phyloP scores from a whole-genome alignment of 2,329 filamentous ascomycete species.

The Mollisia scopiformis region DNA sequence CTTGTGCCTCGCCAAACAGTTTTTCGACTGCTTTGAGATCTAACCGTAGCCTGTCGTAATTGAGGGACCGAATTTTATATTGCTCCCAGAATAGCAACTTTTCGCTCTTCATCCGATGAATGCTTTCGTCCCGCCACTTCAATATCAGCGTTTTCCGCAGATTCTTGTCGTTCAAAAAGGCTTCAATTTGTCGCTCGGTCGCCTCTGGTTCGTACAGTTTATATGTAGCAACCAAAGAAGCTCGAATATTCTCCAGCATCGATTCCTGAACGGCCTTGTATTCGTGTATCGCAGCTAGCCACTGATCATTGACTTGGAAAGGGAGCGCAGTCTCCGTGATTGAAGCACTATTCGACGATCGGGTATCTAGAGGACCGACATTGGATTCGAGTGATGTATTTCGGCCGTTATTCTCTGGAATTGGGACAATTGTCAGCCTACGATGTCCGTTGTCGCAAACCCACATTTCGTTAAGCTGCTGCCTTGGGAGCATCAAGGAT shows the following conservation, averaged over 20 bases:
- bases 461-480: conserved; percentile 1
- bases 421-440: conserved; percentile 1
- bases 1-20: conserved; percentile 45
- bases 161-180: conserved; percentile 45
- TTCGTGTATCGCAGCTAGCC: conserved; percentile 45
- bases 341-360: conserved; percentile 27
- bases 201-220: conserved; percentile 48
- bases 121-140: conserved; percentile 50
- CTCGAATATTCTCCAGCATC: conserved; percentile 45
- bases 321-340: conserved; percentile 33
- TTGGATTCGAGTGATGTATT: conserved; percentile 27
- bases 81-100: conserved; percentile 47
- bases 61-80: conserved; percentile 51
- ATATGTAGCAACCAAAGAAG: conserved; percentile 49
- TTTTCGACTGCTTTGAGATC: conserved; percentile 45
- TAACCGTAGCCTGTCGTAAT: conserved; percentile 48
- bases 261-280: conserved; percentile 48
- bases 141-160: conserved; percentile 47
- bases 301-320: conserved; percentile 32
- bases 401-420: conserved; percentile 23
- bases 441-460: background rate
- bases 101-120: conserved; percentile 46
- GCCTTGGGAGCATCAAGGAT: background rate
- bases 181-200: conserved; percentile 46
- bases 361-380: conserved; percentile 26